phyloP scores from a whole-genome alignment of 2,329 filamentous ascomycete genomes.

The Fusarium graminum region DNA sequence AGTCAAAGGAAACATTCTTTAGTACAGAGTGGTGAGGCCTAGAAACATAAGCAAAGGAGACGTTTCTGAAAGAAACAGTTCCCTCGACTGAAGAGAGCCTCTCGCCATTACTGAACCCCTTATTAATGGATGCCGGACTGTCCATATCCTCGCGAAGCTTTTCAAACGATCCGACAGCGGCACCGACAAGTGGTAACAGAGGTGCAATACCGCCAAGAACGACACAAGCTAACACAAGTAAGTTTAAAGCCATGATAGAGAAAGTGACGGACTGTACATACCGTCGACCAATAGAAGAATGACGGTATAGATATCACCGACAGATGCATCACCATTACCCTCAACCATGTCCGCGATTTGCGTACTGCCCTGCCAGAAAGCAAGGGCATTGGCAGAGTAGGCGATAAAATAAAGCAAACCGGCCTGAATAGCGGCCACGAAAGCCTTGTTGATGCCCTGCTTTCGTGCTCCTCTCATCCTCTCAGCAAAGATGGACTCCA shows the following conservation, averaged over 20 bases:
- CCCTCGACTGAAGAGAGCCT: slow-evolving; percentile 61
- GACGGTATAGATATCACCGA: slow-evolving; percentile 70
- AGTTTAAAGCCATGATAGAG: not conserved
- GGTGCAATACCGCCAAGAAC: slow-evolving; percentile 73
- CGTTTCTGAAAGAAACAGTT: slow-evolving; percentile 53
- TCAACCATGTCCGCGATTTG: slow-evolving; percentile 59
- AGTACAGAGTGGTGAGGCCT: slow-evolving; percentile 59
- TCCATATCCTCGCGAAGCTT: slow-evolving; percentile 71
- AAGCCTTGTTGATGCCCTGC: slow-evolving; percentile 69
- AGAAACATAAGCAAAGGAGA: slow-evolving; percentile 61
- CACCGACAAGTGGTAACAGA: slow-evolving; percentile 70
- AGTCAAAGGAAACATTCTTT: slow-evolving; percentile 60
- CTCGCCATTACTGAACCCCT: slow-evolving; percentile 53
- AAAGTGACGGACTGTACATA: slow-evolving; percentile 42
- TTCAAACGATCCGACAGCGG: slow-evolving; percentile 69
- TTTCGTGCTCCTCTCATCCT: slow-evolving; percentile 64
- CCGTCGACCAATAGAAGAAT: slow-evolving; percentile 74
- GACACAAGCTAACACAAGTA: slow-evolving; percentile 63
- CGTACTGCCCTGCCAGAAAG: slow-evolving; percentile 75
- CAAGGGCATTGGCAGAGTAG: slow-evolving; percentile 74
- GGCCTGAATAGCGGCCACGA: slow-evolving; percentile 68
- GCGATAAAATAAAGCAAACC: slow-evolving; percentile 76
- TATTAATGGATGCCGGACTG: slow-evolving; percentile 61
- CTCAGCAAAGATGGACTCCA: slow-evolving; percentile 70
- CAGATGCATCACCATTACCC: slow-evolving; percentile 53